phyloP scores from a whole-genome alignment of 2,329 filamentous ascomycete species.

The Zymoseptoria tritici region DNA sequence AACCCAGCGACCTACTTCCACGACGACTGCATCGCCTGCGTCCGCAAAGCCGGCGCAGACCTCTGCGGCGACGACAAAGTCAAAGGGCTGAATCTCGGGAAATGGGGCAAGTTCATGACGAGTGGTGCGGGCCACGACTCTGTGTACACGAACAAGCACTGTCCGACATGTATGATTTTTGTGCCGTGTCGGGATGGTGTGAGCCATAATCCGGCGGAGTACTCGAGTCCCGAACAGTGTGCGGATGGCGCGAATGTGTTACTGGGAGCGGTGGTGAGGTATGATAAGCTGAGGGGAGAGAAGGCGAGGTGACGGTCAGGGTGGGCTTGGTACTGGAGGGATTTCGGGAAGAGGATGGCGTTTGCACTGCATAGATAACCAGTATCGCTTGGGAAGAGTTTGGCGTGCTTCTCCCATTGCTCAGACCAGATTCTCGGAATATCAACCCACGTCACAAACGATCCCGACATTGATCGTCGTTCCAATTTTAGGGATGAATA shows the following conservation, averaged over 20 bases:
- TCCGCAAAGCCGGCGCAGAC: slow-evolving; percentile 51
- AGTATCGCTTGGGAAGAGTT: neutral
- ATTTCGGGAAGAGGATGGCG: neutral
- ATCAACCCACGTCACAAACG: neutral
- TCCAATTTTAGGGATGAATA: neutral
- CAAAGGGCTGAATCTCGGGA: slow-evolving; percentile 26
- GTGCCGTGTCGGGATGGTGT: slow-evolving; percentile 42
- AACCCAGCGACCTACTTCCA: slow-evolving; percentile 59
- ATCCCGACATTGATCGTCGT: too few relatives aligned
- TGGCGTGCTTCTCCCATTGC: neutral
- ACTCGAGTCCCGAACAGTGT: slow-evolving; percentile 40
- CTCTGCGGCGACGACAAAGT: slow-evolving; percentile 47
- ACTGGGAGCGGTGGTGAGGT: slow-evolving; percentile 43
- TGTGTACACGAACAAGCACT: slow-evolving; percentile 38
- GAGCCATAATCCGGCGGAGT: slow-evolving; percentile 42
- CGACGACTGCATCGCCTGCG: slow-evolving; percentile 57
- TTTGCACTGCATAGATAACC: neutral
- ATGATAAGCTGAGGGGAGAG: slow-evolving; percentile 39
- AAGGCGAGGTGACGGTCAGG: slow-evolving; percentile 6
- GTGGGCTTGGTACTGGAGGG: neutral
- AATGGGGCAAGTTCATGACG: slow-evolving; percentile 45
- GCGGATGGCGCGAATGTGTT: slow-evolving; percentile 43
- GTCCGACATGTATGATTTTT: slow-evolving; percentile 44
- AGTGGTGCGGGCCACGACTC: slow-evolving; percentile 59
- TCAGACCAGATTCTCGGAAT: neutral